These are phyloP conservation scores for Coniochaeta ligniaria DNA, from an alignment of 2,329 filamentous ascomycete species.

Conservation along the genomic window DNA sequence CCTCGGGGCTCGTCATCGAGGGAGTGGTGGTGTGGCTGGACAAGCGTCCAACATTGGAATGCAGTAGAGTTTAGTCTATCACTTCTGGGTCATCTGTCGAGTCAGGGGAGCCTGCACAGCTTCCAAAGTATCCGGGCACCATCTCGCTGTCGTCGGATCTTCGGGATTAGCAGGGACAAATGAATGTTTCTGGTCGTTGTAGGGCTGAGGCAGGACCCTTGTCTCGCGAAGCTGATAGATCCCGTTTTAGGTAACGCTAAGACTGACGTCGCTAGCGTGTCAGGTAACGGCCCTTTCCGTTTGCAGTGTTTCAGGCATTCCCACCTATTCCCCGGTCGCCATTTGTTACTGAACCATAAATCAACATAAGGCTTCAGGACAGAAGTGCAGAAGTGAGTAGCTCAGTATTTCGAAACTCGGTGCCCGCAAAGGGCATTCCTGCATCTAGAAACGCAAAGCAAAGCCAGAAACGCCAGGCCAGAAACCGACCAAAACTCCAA, in stretches of 20 bases:
- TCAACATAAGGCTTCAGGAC: background rate
- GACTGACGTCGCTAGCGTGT: background rate
- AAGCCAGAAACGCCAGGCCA: background rate
- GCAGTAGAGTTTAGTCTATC: background rate
- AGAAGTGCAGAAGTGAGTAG: background rate
- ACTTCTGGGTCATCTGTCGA: background rate
- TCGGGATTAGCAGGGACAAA: background rate
- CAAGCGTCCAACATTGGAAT: background rate
- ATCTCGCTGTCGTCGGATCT: background rate
- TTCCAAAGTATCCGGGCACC: background rate
- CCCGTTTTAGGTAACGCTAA: background rate
- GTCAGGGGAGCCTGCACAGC: background rate
- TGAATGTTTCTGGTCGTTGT: background rate
- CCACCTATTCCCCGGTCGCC: no score
- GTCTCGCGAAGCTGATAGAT: background rate
- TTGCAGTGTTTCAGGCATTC: background rate
- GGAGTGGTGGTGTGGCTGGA: conserved; percentile 9
- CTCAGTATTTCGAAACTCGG: background rate
- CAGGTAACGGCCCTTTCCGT: background rate
- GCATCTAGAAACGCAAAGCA: background rate
- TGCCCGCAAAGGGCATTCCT: background rate
- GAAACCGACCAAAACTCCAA: background rate
- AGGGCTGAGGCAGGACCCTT: background rate
- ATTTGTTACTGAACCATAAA: background rate
- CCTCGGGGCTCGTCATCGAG: background rate